A percentile compares a stretch with the other conserved stretches of the same genome.
Evolutionary conservation across 1,139 yeast genomes (phyloP).

Genomic region (Pichia sp.): DNA sequence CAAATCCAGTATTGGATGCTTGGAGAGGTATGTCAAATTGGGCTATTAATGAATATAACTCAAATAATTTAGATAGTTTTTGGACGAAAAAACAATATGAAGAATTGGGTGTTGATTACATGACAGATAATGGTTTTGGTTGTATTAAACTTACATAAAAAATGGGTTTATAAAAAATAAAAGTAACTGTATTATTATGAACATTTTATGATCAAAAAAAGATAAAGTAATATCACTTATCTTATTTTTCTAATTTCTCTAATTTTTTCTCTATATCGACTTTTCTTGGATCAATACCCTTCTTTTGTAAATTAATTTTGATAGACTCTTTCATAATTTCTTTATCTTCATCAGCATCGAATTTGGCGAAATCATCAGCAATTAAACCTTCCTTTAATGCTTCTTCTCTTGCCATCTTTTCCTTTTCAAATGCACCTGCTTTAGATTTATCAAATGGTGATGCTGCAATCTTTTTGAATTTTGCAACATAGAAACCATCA

Average conservation of each 20-base stretch:
- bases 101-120: slow-evolving; percentile 85
- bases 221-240: background rate
- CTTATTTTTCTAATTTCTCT: slow-evolving; percentile 10
- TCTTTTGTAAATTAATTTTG: slow-evolving; percentile 66
- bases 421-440: slow-evolving; percentile 89
- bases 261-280: slow-evolving; percentile 29
- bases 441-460: slow-evolving; percentile 78
- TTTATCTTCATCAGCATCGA: slow-evolving; percentile 72
- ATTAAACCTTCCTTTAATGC: slow-evolving; percentile 76
- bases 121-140: slow-evolving; percentile 82
- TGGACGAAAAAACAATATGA: slow-evolving; percentile 70
- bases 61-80: slow-evolving; percentile 8
- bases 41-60: slow-evolving; percentile 37
- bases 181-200: no score
- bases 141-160: slow-evolving; percentile 19
- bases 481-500: slow-evolving; percentile 97
- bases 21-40: slow-evolving; percentile 95
- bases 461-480: slow-evolving; percentile 85
- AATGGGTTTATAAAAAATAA: no score
- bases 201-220: no score
- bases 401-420: slow-evolving; percentile 70
- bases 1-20: slow-evolving; percentile 68
- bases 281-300: slow-evolving; percentile 69
- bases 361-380: slow-evolving; percentile 77
- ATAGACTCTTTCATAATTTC: slow-evolving; percentile 68